Evolutionary conservation across 495 filamentous ascomycete species (phyloP).

Genomic region (Ascodesmis nigricans): DNA sequence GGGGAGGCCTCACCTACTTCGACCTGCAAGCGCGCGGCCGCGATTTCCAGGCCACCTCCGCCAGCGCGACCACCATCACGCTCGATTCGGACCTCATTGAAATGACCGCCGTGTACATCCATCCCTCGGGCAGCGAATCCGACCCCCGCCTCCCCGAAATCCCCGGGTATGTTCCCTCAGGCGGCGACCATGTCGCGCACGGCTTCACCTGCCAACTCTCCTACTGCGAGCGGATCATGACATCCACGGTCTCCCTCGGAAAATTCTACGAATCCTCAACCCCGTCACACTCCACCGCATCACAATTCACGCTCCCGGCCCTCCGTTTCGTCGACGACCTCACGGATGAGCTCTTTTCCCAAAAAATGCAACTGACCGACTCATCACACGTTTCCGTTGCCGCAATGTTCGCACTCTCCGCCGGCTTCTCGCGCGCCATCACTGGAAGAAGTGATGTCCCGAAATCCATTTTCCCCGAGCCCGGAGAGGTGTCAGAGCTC

Average conservation of each 20-base stretch:
- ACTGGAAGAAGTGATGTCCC: conserved; percentile 5
- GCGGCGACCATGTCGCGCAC: conserved; percentile 6
- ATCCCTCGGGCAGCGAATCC: conserved; percentile 2
- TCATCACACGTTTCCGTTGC: conserved; percentile 4
- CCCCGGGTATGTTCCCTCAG: conserved; percentile 12
- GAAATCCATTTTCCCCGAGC: background rate
- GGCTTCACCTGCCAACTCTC: conserved; percentile 9
- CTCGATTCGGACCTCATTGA: conserved; percentile 7
- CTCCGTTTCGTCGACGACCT: conserved; percentile 10
- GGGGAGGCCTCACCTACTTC: conserved; percentile 10
- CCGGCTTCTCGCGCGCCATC: conserved; percentile 10
- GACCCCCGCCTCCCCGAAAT: conserved; percentile 7
- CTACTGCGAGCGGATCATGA: conserved; percentile 12
- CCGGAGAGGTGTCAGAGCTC: conserved; percentile 10
- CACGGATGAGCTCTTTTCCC: conserved; percentile 9
- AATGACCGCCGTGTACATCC: conserved; percentile 13
- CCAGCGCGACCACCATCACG: conserved; percentile 7
- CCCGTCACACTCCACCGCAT: conserved; percentile 1
- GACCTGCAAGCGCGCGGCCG: conserved; percentile 4
- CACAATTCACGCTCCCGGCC: conserved; percentile 5
- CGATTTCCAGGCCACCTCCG: background rate
- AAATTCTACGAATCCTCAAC: conserved; percentile 1
- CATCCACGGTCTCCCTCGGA: conserved; percentile 1
- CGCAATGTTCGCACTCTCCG: conserved; percentile 10
- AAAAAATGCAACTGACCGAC: background rate